phyloP scores from a whole-genome alignment of 2,329 filamentous ascomycete genomes.

The Sporothrix protearum region DNA sequence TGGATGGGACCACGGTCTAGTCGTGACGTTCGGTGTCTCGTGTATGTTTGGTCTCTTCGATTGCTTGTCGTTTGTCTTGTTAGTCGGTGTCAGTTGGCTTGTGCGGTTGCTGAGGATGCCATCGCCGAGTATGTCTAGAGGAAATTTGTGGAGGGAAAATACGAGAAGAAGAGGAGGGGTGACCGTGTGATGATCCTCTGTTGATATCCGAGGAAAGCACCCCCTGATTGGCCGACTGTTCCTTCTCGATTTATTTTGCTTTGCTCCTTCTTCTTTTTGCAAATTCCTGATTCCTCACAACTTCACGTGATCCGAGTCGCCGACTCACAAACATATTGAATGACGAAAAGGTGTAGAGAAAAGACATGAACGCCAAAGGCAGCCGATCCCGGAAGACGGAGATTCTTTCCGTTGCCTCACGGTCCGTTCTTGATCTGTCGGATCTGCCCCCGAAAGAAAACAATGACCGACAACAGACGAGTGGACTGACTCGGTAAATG shows the following conservation, averaged over 20 bases:
- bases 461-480: background rate
- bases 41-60: background rate
- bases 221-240: background rate
- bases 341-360: no score
- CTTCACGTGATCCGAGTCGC: background rate
- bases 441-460: slow-evolving; percentile 3
- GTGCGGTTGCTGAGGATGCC: background rate
- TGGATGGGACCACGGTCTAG: background rate
- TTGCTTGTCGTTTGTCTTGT: background rate
- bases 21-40: background rate
- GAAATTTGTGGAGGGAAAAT: no score
- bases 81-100: background rate
- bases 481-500: background rate
- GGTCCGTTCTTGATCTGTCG: background rate
- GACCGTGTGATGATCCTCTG: background rate
- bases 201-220: background rate
- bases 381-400: background rate
- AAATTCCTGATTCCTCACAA: background rate
- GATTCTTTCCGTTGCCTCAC: background rate
- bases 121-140: background rate
- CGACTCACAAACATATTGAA: background rate
- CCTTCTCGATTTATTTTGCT: slow-evolving; percentile 4
- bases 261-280: background rate
- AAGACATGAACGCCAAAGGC: background rate
- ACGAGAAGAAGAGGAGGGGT: background rate